Evolutionary conservation across 129 eudicot species (phyloP), one percentile per base, ranked within the genome.

Genomic region (Flaveria sonorensis): DNA sequence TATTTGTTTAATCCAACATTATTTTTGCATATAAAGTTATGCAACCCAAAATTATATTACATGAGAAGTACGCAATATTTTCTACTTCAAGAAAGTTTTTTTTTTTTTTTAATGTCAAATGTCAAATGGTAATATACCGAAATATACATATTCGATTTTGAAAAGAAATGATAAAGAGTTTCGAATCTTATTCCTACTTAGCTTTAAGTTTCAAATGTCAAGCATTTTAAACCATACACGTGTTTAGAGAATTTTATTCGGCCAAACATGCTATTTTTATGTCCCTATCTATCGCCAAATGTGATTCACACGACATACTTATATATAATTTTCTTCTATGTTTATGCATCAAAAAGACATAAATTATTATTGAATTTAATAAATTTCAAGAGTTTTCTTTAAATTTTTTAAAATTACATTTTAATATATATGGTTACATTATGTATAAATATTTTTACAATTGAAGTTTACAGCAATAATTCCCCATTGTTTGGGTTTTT

Each of bases 131-230:
- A 56, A 19, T 9, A 56, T 19, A 55, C 16, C 1, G 3, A 19
- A 55, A 3, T 18, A 19, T n/a, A 55, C 7, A 20, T 5, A 20
- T 20, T 20, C 13, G 30, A 7, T 57, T 20, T 20, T 4, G 4
- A 21, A 57, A 57, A 13, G 15, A 61, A 61, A 23, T 11, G 14
- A 24, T 24, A 61, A 61, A 61, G 42, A 12, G 42, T 61, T 26
- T 61, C 40, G 40, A 61, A 61, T 24, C 67, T 61, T 61, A 61
- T 61, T 61, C 67, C 67, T 11, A 59, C 36, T 26, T 60, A 59
- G 13, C 15, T 3, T 60, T 47, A 12, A 0, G n/a, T 47, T 45
- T 59, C 36, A 3, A 0, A 11, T 21, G 11, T 12, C 66, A 60
- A 60, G 3, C 32, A 7, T 24, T 60, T 60, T 60, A 26, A 60